A percentile compares a stretch with the other conserved stretches of the same genome.
Conservation (phyloP, 148 eudicot genomes). For the Rhododendron simsii region DNA sequence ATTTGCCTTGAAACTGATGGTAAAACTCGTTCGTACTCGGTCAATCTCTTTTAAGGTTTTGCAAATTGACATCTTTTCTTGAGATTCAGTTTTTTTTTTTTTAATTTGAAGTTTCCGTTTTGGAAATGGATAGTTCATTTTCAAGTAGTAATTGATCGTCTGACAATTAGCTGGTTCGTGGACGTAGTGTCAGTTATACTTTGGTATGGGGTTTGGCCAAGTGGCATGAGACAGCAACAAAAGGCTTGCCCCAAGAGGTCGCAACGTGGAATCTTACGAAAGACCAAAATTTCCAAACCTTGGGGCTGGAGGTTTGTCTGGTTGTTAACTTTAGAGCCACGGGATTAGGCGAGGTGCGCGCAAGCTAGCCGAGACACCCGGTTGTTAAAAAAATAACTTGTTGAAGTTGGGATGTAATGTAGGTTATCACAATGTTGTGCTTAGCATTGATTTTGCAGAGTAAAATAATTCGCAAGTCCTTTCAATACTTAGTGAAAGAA, state of each 20-base stretch:
- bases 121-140: neutral
- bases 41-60: neutral
- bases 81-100: neutral
- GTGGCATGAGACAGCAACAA: no score
- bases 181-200: neutral
- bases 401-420: neutral
- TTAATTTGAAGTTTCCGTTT: neutral
- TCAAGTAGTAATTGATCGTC: neutral
- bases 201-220: neutral
- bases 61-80: neutral
- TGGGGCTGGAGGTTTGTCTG: neutral
- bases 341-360: no score
- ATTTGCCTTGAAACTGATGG: slow-evolving; percentile 97
- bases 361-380: no score
- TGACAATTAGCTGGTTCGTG: neutral
- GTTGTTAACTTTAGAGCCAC: neutral
- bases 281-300: neutral
- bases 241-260: neutral
- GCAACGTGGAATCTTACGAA: neutral
- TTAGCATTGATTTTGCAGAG: neutral
- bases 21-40: slow-evolving; percentile 12
- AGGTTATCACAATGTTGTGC: neutral
- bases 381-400: neutral
- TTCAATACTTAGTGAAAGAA: neutral
- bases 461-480: neutral